phyloP scores from a whole-genome alignment of 345 rosid genomes.

The Triadica sebifera region DNA sequence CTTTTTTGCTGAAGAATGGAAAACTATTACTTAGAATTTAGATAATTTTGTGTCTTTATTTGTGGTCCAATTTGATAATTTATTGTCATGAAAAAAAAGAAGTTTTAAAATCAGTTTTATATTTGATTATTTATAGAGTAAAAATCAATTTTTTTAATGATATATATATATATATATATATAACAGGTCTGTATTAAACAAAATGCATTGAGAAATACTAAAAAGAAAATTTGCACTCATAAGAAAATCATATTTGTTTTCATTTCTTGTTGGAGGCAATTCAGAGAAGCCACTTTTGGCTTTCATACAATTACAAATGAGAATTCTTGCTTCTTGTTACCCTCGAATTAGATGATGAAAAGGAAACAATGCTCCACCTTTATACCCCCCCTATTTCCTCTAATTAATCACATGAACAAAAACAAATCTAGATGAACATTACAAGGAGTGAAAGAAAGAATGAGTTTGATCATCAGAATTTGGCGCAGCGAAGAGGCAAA shows the following conservation, averaged over 20 bases:
- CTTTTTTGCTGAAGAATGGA: too few relatives aligned
- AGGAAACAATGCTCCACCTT: not conserved
- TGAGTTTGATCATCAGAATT: constrained; percentile 41
- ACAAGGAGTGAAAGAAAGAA: constrained; percentile 27
- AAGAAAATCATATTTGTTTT: not conserved
- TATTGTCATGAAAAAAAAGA: too few relatives aligned
- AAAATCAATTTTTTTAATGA: too few relatives aligned
- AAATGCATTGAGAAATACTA: not conserved
- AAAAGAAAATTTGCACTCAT: not conserved
- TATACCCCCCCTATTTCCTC: not conserved
- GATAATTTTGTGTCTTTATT: too few relatives aligned
- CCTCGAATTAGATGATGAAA: too few relatives aligned
- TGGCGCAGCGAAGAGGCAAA: constrained; percentile 62
- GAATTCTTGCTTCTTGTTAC: not conserved
- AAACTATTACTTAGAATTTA: too few relatives aligned
- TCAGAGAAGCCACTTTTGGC: not conserved
- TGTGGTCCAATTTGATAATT: too few relatives aligned
- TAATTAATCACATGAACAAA: constrained; percentile 14
- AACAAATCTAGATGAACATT: not conserved
- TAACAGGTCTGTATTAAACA: too few relatives aligned
- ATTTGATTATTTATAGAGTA: too few relatives aligned
- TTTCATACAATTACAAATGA: not conserved
- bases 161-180: too few relatives aligned
- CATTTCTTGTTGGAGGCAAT: not conserved
- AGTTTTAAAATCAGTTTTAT: too few relatives aligned